Percentiles rank a stretch among this genome's conserved stretches.
These are phyloP conservation scores for Eucalyptus sp. DNA, from an alignment of 345 rosid genomes.

Conservation along the genomic window DNA sequence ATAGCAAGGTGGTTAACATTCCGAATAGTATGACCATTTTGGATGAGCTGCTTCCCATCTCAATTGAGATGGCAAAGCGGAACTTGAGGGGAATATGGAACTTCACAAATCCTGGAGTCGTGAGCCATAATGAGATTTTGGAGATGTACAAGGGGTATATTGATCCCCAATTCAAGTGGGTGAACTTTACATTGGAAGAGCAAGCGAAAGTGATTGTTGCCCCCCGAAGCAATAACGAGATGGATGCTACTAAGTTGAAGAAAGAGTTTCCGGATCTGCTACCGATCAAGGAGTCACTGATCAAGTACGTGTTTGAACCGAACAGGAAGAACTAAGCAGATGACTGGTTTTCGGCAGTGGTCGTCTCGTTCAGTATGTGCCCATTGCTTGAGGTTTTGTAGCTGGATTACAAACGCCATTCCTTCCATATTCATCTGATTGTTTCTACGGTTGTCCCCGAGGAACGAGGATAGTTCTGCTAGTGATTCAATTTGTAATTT, in stretches of 20 bases:
- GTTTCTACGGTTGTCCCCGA: background rate
- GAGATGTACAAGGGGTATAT: constrained; percentile 41
- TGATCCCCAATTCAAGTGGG: constrained; percentile 20
- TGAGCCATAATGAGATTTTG: constrained; percentile 39
- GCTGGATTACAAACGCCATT: background rate
- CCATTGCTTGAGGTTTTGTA: background rate
- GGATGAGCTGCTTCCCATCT: constrained; percentile 37
- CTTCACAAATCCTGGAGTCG: constrained; percentile 45
- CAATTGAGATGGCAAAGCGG: constrained; percentile 43
- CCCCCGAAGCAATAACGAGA: constrained; percentile 42
- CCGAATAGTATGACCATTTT: constrained; percentile 39
- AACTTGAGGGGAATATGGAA: constrained; percentile 43
- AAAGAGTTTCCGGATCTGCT: constrained; percentile 34
- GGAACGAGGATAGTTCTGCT: background rate
- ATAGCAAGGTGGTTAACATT: constrained; percentile 35
- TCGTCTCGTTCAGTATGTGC: background rate
- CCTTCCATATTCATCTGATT: background rate
- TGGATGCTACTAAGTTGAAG: constrained; percentile 38
- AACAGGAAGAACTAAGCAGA: constrained; percentile 11
- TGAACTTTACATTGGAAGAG: constrained; percentile 34
- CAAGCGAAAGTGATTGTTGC: constrained; percentile 45
- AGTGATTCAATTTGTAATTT: background rate
- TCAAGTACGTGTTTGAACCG: constrained; percentile 26
- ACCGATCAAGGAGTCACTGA: constrained; percentile 32
- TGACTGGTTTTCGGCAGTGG: background rate